Percentiles rank a stretch among this genome's conserved stretches.
phyloP scores from a whole-genome alignment of 768 basidiomycete genomes.

The Collybia nuda region DNA sequence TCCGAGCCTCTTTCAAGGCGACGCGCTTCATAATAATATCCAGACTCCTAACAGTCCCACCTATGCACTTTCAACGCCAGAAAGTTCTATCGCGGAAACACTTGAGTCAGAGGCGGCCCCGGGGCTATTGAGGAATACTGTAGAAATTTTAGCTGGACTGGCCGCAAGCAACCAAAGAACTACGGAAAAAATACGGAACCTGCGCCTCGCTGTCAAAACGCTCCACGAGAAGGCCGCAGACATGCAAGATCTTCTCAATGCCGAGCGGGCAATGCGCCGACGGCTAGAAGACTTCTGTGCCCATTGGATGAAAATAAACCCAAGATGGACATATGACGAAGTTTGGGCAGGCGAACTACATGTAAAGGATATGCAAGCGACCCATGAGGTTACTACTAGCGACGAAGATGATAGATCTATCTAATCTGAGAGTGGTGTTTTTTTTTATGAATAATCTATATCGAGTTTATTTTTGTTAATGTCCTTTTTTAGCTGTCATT shows the following conservation, averaged over 20 bases:
- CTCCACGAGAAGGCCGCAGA: conserved; percentile 8
- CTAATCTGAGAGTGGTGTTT: no score
- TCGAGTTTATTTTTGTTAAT: no score
- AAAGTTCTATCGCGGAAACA: conserved; percentile 12
- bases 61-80: conserved; percentile 15
- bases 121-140: conserved; percentile 10
- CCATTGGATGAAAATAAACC: conserved; percentile 9
- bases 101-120: conserved; percentile 14
- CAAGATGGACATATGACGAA: conserved; percentile 16
- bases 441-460: no score
- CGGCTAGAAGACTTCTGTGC: conserved; percentile 15
- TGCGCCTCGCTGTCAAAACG: conserved; percentile 6
- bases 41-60: not conserved
- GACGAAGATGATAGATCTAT: conserved; percentile 13
- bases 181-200: conserved; percentile 3
- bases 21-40: no score
- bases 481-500: no score
- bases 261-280: conserved; percentile 13
- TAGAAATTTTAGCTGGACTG: conserved; percentile 14
- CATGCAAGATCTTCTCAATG: conserved; percentile 7
- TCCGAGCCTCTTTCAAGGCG: no score
- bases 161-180: conserved; percentile 6
- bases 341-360: conserved; percentile 14
- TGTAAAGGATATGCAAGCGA: conserved; percentile 4
- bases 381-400: conserved; percentile 11